Base-by-base conservation (phyloP, 2,329 filamentous ascomycete genomes). In the Ophiostoma sp. region DNA sequence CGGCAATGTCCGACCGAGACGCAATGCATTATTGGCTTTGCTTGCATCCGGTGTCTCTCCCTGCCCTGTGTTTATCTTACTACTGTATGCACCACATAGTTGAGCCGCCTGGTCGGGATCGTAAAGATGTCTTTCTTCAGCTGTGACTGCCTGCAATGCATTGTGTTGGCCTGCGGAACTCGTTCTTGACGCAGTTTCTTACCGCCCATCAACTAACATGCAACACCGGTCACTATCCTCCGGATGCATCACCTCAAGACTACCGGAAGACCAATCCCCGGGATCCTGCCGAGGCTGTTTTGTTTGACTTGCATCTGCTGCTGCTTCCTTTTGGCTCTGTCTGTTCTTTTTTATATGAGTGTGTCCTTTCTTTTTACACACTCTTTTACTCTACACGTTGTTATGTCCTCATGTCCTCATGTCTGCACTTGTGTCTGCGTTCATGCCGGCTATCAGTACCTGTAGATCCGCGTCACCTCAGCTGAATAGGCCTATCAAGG, bases 401-500 rank as follows among this genome's bases (percentile, higher is more conserved):
- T 39, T 2, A 31, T 31, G 27, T 3, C 27, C 27, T 31, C 3
- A 31, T 31, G 27, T 3, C 27, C 27, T 31, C 27, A 3, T 31
- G 27, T 31, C 27, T 31, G 27, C 27, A 31, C 5, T 48, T n/a
- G 3, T 17, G 17, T 48, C 20, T 20, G 44, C 44, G n/a, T 57
- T 57, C 52, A 57, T 57, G 52, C 52, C 23, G 17, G 23, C 23
- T 17, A 27, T 27, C 52, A n/a, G 52, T 57, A 31, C 52, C 52
- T 57, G 52, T 57, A 57, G n/a, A 57, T 57, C 52, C n/a, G 52
- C 10, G 52, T 27, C 20, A 57, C 52, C n/a, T 57, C 52, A 57
- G 52, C 52, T 57, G 52, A 27, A 57, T 11, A 57, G 44, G 17
- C 10, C 52, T 48, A 48, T 27, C 52, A 27, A 57, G 52, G 52